phyloP scores from a whole-genome alignment of 768 basidiomycete species.

The Tylopilus sp. region DNA sequence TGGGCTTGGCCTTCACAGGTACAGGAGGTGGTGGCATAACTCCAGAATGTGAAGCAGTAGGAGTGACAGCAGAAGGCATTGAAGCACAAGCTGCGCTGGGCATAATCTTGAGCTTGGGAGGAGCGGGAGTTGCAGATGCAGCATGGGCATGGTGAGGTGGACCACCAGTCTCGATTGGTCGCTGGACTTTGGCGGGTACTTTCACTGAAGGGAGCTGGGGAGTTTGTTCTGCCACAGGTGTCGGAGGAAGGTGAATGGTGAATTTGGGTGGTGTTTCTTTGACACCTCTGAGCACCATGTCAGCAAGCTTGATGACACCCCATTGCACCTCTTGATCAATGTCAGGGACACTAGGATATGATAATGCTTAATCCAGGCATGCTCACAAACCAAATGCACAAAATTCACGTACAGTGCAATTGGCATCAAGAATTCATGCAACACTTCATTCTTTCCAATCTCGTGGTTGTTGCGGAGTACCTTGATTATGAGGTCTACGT shows the following conservation, averaged over 20 bases:
- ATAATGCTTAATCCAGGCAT: no score
- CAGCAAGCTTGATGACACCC: constrained; percentile 88
- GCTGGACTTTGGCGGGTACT: constrained; percentile 39
- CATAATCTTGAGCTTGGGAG: constrained; percentile 55
- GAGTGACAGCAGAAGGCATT: constrained; percentile 16
- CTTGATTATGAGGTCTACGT: constrained; percentile 80
- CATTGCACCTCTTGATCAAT: constrained; percentile 88
- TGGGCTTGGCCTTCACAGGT: constrained; percentile 25
- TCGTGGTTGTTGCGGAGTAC: constrained; percentile 84
- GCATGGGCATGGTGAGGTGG: constrained; percentile 30
- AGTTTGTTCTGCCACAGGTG: no score
- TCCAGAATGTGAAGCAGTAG: constrained; percentile 8
- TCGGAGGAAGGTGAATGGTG: constrained; percentile 74
- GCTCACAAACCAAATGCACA: constrained; percentile 1
- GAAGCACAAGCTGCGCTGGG: constrained; percentile 15
- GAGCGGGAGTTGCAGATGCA: constrained; percentile 25
- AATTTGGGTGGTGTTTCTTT: constrained; percentile 86
- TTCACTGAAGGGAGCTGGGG: constrained; percentile 56
- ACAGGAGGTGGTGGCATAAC: constrained; percentile 31
- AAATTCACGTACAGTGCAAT: constrained; percentile 63
- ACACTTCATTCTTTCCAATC: constrained; percentile 74
- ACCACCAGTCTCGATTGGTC: constrained; percentile 34
- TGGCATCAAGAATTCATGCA: constrained; percentile 79
- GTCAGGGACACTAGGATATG: constrained; percentile 66
- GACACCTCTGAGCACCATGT: constrained; percentile 77